phyloP scores from a whole-genome alignment of 805 yeast species.

The Starmerella tilneyi region DNA sequence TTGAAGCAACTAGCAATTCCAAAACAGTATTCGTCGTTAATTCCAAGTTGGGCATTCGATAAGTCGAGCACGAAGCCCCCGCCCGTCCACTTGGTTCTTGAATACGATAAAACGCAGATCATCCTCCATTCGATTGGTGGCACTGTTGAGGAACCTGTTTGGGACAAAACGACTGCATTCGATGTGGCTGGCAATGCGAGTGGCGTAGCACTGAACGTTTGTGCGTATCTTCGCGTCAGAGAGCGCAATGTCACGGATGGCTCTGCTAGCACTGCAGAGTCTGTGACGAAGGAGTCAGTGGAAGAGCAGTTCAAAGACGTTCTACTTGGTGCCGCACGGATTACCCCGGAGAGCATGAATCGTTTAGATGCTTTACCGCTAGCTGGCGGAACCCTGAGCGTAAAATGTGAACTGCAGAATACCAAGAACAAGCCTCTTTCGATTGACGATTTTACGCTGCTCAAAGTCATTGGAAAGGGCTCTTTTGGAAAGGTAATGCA shows the following conservation, averaged over 20 bases:
- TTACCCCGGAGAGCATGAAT: conserved; percentile 26
- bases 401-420: conserved; percentile 25
- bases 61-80: conserved; percentile 46
- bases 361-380: conserved; percentile 29
- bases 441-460: conserved; percentile 82
- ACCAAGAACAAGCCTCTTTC: conserved; percentile 45
- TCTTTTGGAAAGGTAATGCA: conserved; percentile 99
- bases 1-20: conserved; percentile 27
- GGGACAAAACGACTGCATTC: conserved; percentile 83
- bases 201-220: conserved; percentile 53
- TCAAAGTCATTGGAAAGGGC: conserved; percentile 95
- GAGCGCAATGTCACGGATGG: conserved; percentile 37
- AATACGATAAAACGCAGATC: conserved; percentile 89
- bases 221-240: conserved; percentile 61
- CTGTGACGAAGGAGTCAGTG: conserved; percentile 52
- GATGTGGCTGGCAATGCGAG: conserved; percentile 57
- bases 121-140: conserved; percentile 81
- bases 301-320: conserved; percentile 43
- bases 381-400: conserved; percentile 26
- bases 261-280: conserved; percentile 32
- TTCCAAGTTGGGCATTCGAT: conserved; percentile 26
- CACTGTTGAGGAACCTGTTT: conserved; percentile 62
- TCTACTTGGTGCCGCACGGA: conserved; percentile 18
- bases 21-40: conserved; percentile 39
- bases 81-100: conserved; percentile 74